Conservation (phyloP, 1,284 basidiomycete genomes). For the Naganishia liquefaciens region DNA sequence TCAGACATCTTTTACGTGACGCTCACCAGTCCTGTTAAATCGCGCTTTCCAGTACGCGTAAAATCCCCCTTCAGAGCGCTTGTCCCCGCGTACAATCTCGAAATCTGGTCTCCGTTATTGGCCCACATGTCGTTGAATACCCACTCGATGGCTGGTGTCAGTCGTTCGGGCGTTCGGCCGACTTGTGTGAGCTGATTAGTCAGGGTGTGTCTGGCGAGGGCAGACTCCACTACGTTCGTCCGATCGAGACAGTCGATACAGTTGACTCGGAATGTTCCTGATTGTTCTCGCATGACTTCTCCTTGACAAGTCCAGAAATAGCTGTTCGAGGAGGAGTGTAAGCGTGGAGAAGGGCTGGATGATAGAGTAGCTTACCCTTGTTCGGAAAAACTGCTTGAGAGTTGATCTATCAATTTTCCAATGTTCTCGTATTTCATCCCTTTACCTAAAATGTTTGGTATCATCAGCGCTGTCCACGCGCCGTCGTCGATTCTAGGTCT, state of each 20-base stretch:
- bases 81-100: slow-evolving; percentile 67
- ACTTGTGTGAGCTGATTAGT: slow-evolving; percentile 77
- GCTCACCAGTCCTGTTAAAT: slow-evolving; percentile 79
- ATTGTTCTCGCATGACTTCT: slow-evolving; percentile 73
- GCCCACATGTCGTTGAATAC: slow-evolving; percentile 95
- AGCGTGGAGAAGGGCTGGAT: slow-evolving; percentile 10
- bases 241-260: slow-evolving; percentile 90
- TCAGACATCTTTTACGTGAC: too few relatives aligned
- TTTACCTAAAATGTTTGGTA: slow-evolving; percentile 54
- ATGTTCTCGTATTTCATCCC: slow-evolving; percentile 96
- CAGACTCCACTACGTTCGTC: slow-evolving; percentile 89
- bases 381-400: slow-evolving; percentile 70
- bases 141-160: slow-evolving; percentile 63
- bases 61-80: slow-evolving; percentile 87
- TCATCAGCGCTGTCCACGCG: background rate
- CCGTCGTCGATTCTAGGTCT: background rate
- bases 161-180: slow-evolving; percentile 52
- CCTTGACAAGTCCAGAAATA: slow-evolving; percentile 82
- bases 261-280: slow-evolving; percentile 79
- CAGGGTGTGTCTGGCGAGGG: slow-evolving; percentile 80
- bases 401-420: slow-evolving; percentile 67
- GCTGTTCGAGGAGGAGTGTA: slow-evolving; percentile 54
- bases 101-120: slow-evolving; percentile 88
- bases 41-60: slow-evolving; percentile 91
- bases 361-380: slow-evolving; percentile 63